These are phyloP conservation scores for Fusarium solani-melongenae DNA, from an alignment of 2,329 filamentous ascomycete genomes.

Conservation along the genomic window DNA sequence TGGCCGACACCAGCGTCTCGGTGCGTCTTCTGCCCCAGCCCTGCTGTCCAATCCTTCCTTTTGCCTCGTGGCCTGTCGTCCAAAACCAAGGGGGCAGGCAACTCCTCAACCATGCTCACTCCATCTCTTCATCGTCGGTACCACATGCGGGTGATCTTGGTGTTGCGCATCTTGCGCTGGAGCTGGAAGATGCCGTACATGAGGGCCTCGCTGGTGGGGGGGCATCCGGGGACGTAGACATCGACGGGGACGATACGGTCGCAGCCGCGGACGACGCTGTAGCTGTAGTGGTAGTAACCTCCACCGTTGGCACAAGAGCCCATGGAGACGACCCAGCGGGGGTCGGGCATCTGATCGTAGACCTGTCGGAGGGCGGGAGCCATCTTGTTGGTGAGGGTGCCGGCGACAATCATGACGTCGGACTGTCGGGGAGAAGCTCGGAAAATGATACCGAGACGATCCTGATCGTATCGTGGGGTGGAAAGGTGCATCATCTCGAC, in stretches of 20 bases:
- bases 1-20: neutral
- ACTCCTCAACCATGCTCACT: neutral
- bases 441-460: slow-evolving; percentile 90
- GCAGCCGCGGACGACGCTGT: slow-evolving; percentile 79
- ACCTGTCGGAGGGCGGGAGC: slow-evolving; percentile 88
- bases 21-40: neutral
- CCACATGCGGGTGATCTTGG: slow-evolving; percentile 67
- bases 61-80: neutral
- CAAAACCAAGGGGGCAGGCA: neutral
- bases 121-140: slow-evolving; percentile 62
- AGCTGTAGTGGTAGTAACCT: slow-evolving; percentile 89
- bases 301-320: slow-evolving; percentile 87
- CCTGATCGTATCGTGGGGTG: slow-evolving; percentile 88
- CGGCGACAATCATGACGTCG: slow-evolving; percentile 94
- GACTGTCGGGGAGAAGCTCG: slow-evolving; percentile 87
- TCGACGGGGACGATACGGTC: slow-evolving; percentile 84
- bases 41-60: neutral
- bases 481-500: slow-evolving; percentile 95
- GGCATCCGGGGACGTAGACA: slow-evolving; percentile 82
- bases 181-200: slow-evolving; percentile 80
- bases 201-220: slow-evolving; percentile 69
- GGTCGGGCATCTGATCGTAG: slow-evolving; percentile 96
- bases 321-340: slow-evolving; percentile 87
- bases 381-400: slow-evolving; percentile 97
- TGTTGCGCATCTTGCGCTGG: slow-evolving; percentile 79